Conservation (phyloP, 345 rosid genomes). For the Punica granatum region DNA sequence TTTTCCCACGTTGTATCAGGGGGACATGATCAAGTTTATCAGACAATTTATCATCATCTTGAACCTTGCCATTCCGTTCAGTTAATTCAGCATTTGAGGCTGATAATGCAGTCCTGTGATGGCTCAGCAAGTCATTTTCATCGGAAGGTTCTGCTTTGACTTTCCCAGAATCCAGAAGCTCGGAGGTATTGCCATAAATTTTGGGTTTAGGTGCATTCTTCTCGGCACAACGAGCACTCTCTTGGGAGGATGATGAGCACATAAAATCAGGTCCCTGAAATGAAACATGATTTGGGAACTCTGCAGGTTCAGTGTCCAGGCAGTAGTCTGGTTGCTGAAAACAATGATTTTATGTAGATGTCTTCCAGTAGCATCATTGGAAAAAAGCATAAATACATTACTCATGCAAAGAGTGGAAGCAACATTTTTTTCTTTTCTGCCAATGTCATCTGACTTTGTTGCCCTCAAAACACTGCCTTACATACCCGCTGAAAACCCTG, state of each 20-base stretch:
- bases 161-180: not conserved
- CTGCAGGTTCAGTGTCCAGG: not conserved
- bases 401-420: not conserved
- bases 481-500: not conserved
- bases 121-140: conserved; percentile 3
- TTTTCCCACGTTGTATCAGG: conserved; percentile 14
- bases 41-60: conserved; percentile 15
- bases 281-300: not conserved
- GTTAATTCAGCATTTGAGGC: conserved; percentile 1
- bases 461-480: no score
- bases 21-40: conserved; percentile 29
- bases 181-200: not conserved
- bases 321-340: not conserved
- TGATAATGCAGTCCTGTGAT: not conserved
- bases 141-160: conserved; percentile 10
- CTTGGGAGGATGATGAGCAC: conserved; percentile 2
- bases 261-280: not conserved
- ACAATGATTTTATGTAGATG: not conserved
- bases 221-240: not conserved
- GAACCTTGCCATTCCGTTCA: not conserved
- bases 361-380: not conserved
- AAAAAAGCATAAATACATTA: no score
- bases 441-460: no score
- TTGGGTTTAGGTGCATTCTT: not conserved
- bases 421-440: no score